A percentile compares a stretch with the other conserved stretches of the same genome.
Conservation (phyloP, 495 filamentous ascomycete species). For the Clavariopsis aquatica region DNA sequence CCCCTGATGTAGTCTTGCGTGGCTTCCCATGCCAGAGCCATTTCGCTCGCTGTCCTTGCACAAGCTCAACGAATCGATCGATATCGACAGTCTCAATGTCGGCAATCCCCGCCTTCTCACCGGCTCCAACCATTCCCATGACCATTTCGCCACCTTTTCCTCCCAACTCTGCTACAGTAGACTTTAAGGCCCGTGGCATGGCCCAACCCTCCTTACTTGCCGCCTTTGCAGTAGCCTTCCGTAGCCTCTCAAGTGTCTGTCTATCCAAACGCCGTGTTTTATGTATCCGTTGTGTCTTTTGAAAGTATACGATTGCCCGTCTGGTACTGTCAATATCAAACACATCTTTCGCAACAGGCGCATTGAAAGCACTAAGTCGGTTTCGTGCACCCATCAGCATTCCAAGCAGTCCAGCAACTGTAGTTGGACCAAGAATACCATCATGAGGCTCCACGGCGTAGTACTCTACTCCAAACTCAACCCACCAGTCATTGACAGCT, state of each 20-base stretch:
- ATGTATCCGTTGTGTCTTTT: conserved; percentile 81
- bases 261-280: conserved; percentile 78
- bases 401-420: conserved; percentile 83
- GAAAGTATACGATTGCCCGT: conserved; percentile 80
- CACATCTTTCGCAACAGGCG: conserved; percentile 85
- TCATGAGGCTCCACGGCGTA: conserved; percentile 91
- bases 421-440: conserved; percentile 88
- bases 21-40: conserved; percentile 94
- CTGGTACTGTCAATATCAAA: conserved; percentile 84
- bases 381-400: conserved; percentile 88
- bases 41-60: conserved; percentile 77
- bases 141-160: conserved; percentile 95
- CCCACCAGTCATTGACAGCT: conserved; percentile 94
- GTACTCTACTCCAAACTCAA: conserved; percentile 83
- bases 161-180: conserved; percentile 87
- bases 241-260: conserved; percentile 77
- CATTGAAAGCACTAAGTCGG: conserved; percentile 75
- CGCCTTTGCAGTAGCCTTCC: conserved; percentile 80
- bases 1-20: conserved; percentile 58
- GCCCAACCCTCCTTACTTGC: conserved; percentile 80
- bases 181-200: conserved; percentile 87
- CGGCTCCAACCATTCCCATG: conserved; percentile 86
- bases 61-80: conserved; percentile 74
- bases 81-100: conserved; percentile 90
- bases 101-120: conserved; percentile 84